A percentile compares a stretch with the other conserved stretches of the same genome.
Conservation (phyloP, 2,329 filamentous ascomycete genomes). For the Fusarium pilosicola region DNA sequence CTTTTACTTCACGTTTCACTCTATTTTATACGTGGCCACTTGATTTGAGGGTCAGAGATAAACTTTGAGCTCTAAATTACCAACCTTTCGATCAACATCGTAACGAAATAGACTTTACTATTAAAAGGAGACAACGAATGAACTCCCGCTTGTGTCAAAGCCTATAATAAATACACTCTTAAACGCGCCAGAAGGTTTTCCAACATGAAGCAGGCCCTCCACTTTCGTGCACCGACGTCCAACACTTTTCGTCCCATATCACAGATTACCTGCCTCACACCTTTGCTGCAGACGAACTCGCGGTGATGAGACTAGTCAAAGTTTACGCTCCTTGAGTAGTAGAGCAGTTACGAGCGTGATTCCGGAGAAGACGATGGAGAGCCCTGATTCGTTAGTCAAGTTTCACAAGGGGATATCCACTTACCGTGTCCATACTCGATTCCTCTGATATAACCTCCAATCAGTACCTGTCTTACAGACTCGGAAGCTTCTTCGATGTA, state of each 20-base stretch:
- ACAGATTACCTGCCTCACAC: not conserved
- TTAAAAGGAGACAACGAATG: not conserved
- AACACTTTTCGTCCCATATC: not conserved
- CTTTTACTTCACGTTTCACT: fast-evolving
- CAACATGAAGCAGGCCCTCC: not conserved
- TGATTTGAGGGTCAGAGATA: not conserved
- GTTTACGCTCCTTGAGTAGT: not conserved
- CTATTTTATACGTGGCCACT: fast-evolving
- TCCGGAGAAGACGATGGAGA: not conserved
- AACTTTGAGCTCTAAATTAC: fast-evolving
- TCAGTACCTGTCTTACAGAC: slow-evolving; percentile 4
- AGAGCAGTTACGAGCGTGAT: not conserved
- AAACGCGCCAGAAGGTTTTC: not conserved
- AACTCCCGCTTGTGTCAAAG: no score
- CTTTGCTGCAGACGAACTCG: not conserved
- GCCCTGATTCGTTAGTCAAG: not conserved
- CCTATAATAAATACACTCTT: fast-evolving
- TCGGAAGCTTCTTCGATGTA: slow-evolving; percentile 32
- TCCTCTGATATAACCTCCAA: slow-evolving; percentile 28
- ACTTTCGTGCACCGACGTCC: not conserved
- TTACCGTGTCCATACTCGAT: slow-evolving; percentile 35
- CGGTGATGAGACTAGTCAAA: not conserved
- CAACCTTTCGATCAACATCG: no score
- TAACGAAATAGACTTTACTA: no score
- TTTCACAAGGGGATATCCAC: fast-evolving